Percentiles rank a stretch among this genome's conserved stretches.
These are phyloP conservation scores for Mycosphaerella sp. DNA, from an alignment of 2,329 filamentous ascomycete genomes.

Conservation along the genomic window DNA sequence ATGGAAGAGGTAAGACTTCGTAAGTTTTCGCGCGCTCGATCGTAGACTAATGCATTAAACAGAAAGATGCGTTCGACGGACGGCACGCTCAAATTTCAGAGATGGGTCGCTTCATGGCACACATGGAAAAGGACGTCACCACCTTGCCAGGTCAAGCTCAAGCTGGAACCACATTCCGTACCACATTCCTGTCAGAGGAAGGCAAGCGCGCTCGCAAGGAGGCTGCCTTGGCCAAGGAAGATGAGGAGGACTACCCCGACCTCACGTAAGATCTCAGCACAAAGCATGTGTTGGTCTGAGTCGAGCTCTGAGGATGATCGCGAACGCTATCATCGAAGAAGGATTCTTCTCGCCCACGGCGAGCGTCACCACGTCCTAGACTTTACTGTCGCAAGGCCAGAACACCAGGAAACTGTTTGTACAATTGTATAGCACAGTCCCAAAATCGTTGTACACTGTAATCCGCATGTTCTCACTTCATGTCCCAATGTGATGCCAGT, in stretches of 20 bases:
- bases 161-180: slow-evolving; percentile 1
- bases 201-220: neutral
- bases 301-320: neutral
- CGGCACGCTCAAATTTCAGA: slow-evolving; percentile 12
- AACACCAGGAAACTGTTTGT: neutral
- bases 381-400: neutral
- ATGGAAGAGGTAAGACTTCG: neutral
- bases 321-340: no score
- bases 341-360: no score
- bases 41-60: neutral
- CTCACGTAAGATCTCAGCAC: neutral
- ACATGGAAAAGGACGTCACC: slow-evolving; percentile 4
- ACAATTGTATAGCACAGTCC: neutral
- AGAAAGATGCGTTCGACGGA: slow-evolving; percentile 3
- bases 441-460: neutral
- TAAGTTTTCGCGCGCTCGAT: neutral
- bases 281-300: no score
- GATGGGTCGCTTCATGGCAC: slow-evolving; percentile 12
- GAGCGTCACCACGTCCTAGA: no score
- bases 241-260: neutral
- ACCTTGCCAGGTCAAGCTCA: neutral
- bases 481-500: no score
- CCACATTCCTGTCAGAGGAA: slow-evolving; percentile 2
- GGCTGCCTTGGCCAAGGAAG: neutral
- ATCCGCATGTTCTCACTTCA: neutral